These are phyloP conservation scores for Cyberlindnera lachancei DNA, from an alignment of 805 yeast genomes.

Conservation along the genomic window DNA sequence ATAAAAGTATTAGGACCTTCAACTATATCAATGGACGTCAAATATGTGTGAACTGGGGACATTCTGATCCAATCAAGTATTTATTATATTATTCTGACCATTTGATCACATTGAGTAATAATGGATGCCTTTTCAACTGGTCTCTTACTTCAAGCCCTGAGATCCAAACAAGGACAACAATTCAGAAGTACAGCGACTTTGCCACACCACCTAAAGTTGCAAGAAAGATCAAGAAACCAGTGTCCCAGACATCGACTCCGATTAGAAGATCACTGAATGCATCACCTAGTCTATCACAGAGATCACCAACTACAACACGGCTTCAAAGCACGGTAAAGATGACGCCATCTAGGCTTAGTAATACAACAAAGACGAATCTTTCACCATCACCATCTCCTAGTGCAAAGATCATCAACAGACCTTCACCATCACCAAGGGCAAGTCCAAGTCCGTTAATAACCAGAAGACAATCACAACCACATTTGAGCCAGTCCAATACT, in stretches of 20 bases:
- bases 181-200: conserved; percentile 13
- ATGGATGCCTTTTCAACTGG: conserved; percentile 53
- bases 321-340: conserved; percentile 15
- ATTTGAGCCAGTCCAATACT: too few species aligned
- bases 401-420: conserved; percentile 4
- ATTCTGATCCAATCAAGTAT: conserved; percentile 42
- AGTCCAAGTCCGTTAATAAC: conserved; percentile 1
- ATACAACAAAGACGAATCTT: conserved; percentile 12
- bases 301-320: conserved; percentile 11
- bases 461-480: too few species aligned
- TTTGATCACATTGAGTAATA: conserved; percentile 38
- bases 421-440: neutral
- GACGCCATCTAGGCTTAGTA: conserved; percentile 18
- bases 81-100: conserved; percentile 17
- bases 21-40: conserved; percentile 38
- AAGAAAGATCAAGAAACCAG: conserved; percentile 20
- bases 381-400: conserved; percentile 14
- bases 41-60: conserved; percentile 52
- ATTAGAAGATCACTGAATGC: conserved; percentile 5
- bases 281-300: conserved; percentile 4
- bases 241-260: conserved; percentile 12
- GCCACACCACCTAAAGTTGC: conserved; percentile 18
- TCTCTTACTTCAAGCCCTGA: conserved; percentile 3
- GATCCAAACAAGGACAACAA: conserved; percentile 4
- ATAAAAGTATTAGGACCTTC: conserved; percentile 49